These are phyloP conservation scores for Neofusicoccum laricinum DNA, from an alignment of 2,329 filamentous ascomycete genomes.

Conservation along the genomic window DNA sequence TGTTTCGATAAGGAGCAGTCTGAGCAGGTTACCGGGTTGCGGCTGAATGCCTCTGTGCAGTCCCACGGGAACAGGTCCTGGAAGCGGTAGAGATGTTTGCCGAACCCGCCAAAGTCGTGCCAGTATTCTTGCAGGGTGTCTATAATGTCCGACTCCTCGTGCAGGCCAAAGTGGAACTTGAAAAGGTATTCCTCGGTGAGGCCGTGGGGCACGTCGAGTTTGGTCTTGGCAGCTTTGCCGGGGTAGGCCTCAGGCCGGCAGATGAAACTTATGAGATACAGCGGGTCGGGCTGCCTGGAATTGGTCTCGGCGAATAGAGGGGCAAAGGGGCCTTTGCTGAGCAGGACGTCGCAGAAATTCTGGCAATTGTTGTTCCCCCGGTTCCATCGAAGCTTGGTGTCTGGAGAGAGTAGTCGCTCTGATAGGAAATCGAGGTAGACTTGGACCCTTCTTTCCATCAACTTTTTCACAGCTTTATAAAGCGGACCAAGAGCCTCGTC, in stretches of 20 bases:
- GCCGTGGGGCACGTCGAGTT: slow-evolving; percentile 36
- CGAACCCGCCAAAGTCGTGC: slow-evolving; percentile 46
- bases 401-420: not conserved
- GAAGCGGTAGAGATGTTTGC: slow-evolving; percentile 37
- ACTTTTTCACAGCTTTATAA: slow-evolving; percentile 18
- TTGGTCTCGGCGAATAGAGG: too few relatives aligned
- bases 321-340: slow-evolving; percentile 27
- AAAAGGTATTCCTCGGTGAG: not conserved
- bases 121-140: slow-evolving; percentile 47
- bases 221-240: slow-evolving; percentile 27
- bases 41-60: slow-evolving; percentile 41
- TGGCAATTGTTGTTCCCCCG: slow-evolving; percentile 38
- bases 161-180: slow-evolving; percentile 37
- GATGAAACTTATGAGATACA: too few relatives aligned
- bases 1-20: slow-evolving; percentile 46
- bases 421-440: too few relatives aligned
- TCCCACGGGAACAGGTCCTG: slow-evolving; percentile 49
- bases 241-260: slow-evolving; percentile 18
- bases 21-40: slow-evolving; percentile 38
- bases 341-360: slow-evolving; percentile 37
- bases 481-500: not conserved
- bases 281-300: too few relatives aligned
- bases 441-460: slow-evolving; percentile 31
- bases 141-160: slow-evolving; percentile 44
- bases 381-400: slow-evolving; percentile 31